Conservation (phyloP, 2,329 filamentous ascomycete genomes). For the Fusarium hainanense region DNA sequence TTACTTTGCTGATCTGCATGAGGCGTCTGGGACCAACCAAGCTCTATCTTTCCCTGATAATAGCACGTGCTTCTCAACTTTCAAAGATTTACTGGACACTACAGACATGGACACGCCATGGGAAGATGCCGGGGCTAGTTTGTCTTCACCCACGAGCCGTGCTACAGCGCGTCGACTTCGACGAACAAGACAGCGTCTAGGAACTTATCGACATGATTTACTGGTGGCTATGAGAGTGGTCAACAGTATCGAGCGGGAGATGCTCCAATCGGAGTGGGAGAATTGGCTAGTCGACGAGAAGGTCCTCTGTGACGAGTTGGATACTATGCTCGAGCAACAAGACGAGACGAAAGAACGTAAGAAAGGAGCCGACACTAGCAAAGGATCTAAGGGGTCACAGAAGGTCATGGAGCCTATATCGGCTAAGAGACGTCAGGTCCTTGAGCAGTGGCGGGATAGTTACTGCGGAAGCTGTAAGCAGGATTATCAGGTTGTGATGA, state of each 20-base stretch:
- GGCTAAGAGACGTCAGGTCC: constrained; percentile 49
- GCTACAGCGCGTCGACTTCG: constrained; percentile 74
- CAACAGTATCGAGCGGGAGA: constrained; percentile 88
- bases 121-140: constrained; percentile 61
- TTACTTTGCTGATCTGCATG: constrained; percentile 83
- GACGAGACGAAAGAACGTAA: constrained; percentile 28
- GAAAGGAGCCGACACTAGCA: constrained; percentile 29
- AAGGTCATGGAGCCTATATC: constrained; percentile 49
- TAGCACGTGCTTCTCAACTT: constrained; percentile 71
- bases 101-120: constrained; percentile 68
- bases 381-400: constrained; percentile 44
- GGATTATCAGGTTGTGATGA: constrained; percentile 54
- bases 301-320: constrained; percentile 74
- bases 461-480: constrained; percentile 67
- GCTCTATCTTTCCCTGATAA: constrained; percentile 54
- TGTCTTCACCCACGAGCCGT: constrained; percentile 61
- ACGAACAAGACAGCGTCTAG: constrained; percentile 84
- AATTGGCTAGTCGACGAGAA: constrained; percentile 89
- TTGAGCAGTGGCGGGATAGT: constrained; percentile 62
- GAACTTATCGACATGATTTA: constrained; percentile 87
- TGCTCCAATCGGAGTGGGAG: constrained; percentile 90
- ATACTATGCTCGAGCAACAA: constrained; percentile 55
- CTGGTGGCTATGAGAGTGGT: constrained; percentile 90
- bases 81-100: constrained; percentile 67
- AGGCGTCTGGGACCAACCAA: constrained; percentile 60